Conservation (phyloP, 2,329 filamentous ascomycete genomes). For the Colletotrichum viniferum region DNA sequence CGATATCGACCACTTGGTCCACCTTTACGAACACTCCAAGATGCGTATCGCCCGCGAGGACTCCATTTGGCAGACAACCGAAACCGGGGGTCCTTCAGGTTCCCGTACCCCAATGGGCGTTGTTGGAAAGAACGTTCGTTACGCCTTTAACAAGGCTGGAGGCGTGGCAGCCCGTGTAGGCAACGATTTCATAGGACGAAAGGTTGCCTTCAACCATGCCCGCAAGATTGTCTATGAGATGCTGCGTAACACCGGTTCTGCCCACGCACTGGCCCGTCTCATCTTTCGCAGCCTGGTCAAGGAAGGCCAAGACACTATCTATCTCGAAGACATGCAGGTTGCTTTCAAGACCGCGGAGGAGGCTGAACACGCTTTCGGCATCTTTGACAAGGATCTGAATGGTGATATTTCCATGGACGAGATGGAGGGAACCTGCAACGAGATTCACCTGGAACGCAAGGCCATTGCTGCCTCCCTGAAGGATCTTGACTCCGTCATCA, state of each 20-base stretch:
- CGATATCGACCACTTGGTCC: conserved; percentile 69
- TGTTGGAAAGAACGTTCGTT: conserved; percentile 75
- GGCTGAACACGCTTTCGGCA: conserved; percentile 83
- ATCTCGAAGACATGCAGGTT: conserved; percentile 75
- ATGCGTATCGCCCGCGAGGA: conserved; percentile 66
- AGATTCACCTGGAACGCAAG: conserved; percentile 93
- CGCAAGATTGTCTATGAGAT: conserved; percentile 84
- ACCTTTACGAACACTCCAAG: conserved; percentile 74
- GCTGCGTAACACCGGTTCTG: conserved; percentile 71
- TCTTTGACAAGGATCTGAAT: conserved; percentile 97
- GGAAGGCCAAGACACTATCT: conserved; percentile 77
- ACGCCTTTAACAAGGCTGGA: conserved; percentile 79
- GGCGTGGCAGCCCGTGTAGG: conserved; percentile 86
- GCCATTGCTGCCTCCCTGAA: conserved; percentile 94
- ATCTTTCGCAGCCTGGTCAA: conserved; percentile 85
- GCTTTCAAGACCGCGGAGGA: conserved; percentile 86
- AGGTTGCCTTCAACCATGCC: conserved; percentile 75
- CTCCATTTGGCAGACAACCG: conserved; percentile 49
- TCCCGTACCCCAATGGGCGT: conserved; percentile 75
- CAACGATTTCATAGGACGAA: conserved; percentile 87
- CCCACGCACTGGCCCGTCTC: conserved; percentile 84
- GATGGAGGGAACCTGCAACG: conserved; percentile 89
- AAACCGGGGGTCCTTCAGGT: conserved; percentile 55
- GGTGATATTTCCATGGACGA: conserved; percentile 97
- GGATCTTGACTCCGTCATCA: conserved; percentile 91